Evolutionary conservation across 768 basidiomycete genomes (phyloP), one percentile per base, ranked within the genome.

Genomic region (Paxillus rubicundulus): DNA sequence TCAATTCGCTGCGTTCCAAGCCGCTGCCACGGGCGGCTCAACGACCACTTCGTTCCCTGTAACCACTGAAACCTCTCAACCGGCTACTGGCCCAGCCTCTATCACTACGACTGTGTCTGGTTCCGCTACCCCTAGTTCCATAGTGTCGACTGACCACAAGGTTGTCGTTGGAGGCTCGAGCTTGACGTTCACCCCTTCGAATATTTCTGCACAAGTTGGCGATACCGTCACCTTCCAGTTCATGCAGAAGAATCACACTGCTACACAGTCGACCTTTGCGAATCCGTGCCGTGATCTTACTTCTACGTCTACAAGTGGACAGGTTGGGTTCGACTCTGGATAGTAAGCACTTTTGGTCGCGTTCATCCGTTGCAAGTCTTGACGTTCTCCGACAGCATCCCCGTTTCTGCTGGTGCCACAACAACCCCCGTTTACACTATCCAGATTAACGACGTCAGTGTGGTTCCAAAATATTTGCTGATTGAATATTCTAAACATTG

Each of bases 381-480:
- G 33, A 20, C 12, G 14, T 17, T 21, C 30, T 36, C 10, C 24
- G 13, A 5, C 47, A 75, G 81, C 71, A 76, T 76, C 69, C 69
- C 81, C 8, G 82, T 83, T 20, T 56, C 70, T n/a, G 69, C 68
- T 20, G 63, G 64, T 50, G 72, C 73, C 9, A 70, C 73, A 7
- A 72, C 72, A 6, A 77, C 81, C 70, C 82, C 82, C 7, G 78
- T 76, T 1, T 84, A 68, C 62, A 77, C 74, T 9, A 65, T 85
- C 51, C 72, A 70, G 33, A 69, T 84, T 53, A 84, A 84, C 65
- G 76, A 84, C 64, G 76, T 77, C 61, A 40, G 41, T 54, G 7
- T 2, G 4, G 13, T 16, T 39, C 33, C 45, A 12, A 33, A 10
- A 28, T 20, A n/a, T 24, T 14, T 12, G 44, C 21, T 51, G 21